A percentile compares a stretch with the other conserved stretches of the same genome.
Conservation (phyloP, 805 yeast species). For the Ogataea nitratoaversa region DNA sequence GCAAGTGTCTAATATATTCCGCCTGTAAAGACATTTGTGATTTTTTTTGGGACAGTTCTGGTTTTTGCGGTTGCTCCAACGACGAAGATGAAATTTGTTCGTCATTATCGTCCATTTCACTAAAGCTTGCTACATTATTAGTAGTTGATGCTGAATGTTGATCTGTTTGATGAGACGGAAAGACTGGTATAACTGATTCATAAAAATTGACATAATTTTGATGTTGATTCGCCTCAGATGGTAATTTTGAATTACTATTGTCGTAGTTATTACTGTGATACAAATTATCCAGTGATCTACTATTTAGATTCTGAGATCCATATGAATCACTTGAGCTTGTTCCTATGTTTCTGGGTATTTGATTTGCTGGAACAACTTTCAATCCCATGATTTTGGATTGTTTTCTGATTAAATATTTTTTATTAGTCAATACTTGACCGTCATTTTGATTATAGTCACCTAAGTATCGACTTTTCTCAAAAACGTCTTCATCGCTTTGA, state of each 20-base stretch:
- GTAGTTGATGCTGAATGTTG: not conserved
- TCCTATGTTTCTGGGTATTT: not conserved
- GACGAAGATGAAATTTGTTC: too few relatives aligned
- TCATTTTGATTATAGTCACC: conserved; percentile 1
- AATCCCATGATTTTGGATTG: conserved; percentile 26
- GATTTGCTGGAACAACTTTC: conserved; percentile 10
- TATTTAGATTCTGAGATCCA: not conserved
- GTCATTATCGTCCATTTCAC: too few relatives aligned
- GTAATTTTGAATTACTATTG: not conserved
- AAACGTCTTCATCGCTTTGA: too few relatives aligned
- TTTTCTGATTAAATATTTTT: conserved; percentile 16
- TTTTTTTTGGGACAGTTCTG: conserved; percentile 7
- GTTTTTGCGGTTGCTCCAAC: conserved; percentile 1
- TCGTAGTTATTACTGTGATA: not conserved
- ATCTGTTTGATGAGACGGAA: conserved; percentile 12
- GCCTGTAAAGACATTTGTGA: conserved; percentile 18
- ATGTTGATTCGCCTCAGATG: conserved; percentile 6
- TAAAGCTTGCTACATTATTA: conserved; percentile 3
- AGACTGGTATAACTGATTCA: conserved; percentile 31
- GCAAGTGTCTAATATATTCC: conserved; percentile 26
- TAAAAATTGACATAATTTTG: conserved; percentile 24
- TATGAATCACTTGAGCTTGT: conserved; percentile 7
- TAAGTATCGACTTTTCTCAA: not conserved
- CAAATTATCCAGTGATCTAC: not conserved
- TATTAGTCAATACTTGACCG: conserved; percentile 9